Percentiles rank a stretch among this genome's conserved stretches.
These are phyloP conservation scores for Phialemoniopsis sp. DNA, from an alignment of 2,329 filamentous ascomycete genomes.

Conservation along the genomic window DNA sequence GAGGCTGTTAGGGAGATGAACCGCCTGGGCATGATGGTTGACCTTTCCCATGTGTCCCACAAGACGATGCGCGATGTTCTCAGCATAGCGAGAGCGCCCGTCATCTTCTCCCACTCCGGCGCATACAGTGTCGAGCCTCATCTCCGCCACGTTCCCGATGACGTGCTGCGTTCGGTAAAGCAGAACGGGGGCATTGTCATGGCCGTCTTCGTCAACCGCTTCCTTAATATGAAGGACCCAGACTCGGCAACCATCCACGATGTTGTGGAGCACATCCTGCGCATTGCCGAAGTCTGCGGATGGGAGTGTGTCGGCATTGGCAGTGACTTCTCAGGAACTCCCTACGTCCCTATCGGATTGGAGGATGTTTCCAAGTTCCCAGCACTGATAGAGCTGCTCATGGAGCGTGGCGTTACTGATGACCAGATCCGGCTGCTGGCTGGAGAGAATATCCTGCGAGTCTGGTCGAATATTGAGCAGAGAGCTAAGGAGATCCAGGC, in stretches of 20 bases:
- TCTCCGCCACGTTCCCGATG: slow-evolving; percentile 26
- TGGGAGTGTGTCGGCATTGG: slow-evolving; percentile 64
- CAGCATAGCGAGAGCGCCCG: slow-evolving; percentile 9
- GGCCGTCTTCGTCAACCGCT: slow-evolving; percentile 12
- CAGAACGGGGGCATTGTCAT: slow-evolving; percentile 6
- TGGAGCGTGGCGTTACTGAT: slow-evolving; percentile 6
- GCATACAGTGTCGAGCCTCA: slow-evolving; percentile 10
- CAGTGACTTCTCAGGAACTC: slow-evolving; percentile 50
- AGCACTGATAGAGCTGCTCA: no score
- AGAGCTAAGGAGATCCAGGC: slow-evolving; percentile 17
- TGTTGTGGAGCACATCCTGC: slow-evolving; percentile 58
- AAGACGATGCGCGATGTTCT: slow-evolving; percentile 10
- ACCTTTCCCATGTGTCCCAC: slow-evolving; percentile 13
- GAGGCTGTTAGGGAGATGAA: slow-evolving; percentile 22
- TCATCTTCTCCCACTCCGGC: slow-evolving; percentile 12
- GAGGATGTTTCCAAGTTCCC: no score
- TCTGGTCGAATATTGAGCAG: slow-evolving; percentile 20
- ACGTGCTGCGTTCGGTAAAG: slow-evolving; percentile 3
- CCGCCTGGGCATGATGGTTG: slow-evolving; percentile 18
- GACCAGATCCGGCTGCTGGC: slow-evolving; percentile 7
- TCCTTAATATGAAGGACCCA: slow-evolving; percentile 32
- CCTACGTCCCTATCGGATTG: no score
- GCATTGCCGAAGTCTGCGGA: slow-evolving; percentile 59
- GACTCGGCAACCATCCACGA: slow-evolving; percentile 52
- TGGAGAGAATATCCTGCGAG: slow-evolving; percentile 12